Conservation (phyloP, 2,329 filamentous ascomycete species). For the Paraphaeosphaeria sporulosa region DNA sequence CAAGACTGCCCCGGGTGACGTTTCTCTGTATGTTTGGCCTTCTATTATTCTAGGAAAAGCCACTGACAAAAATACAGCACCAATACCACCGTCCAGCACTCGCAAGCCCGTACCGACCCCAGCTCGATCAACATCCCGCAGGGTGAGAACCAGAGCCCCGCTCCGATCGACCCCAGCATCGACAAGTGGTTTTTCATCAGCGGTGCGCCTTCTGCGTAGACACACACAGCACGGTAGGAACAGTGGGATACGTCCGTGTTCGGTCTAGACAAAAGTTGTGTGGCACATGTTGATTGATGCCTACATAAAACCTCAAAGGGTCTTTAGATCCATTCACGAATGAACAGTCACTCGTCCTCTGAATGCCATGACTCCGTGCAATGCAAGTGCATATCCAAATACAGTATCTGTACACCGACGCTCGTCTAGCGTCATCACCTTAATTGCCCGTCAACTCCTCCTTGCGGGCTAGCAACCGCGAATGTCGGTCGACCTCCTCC, state of each 20-base stretch:
- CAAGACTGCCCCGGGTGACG: constrained; percentile 78
- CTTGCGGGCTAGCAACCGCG: constrained; percentile 79
- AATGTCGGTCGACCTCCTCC: constrained; percentile 90
- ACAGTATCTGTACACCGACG: constrained; percentile 9
- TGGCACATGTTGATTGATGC: constrained; percentile 16
- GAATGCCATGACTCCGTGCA: constrained; percentile 35
- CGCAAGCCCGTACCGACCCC: constrained; percentile 73
- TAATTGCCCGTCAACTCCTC: constrained; percentile 71
- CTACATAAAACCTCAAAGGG: constrained; percentile 18
- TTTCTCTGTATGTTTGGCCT: constrained; percentile 77
- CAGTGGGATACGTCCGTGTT: background rate
- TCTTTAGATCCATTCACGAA: constrained; percentile 32
- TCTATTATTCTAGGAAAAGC: background rate
- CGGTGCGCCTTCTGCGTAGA: constrained; percentile 74
- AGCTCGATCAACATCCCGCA: constrained; percentile 78
- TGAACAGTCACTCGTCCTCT: constrained; percentile 20
- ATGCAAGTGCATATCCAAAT: constrained; percentile 26
- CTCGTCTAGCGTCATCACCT: background rate
- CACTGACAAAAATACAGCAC: constrained; percentile 62
- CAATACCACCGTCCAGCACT: constrained; percentile 80
- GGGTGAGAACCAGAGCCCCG: constrained; percentile 81
- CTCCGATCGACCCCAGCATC: constrained; percentile 92
- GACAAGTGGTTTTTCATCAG: constrained; percentile 99
- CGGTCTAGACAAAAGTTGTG: constrained; percentile 8
- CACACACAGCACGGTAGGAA: background rate